Percentiles rank a stretch among this genome's conserved stretches.
Conservation (phyloP, 2,329 filamentous ascomycete species). For the Aureobasidium sp. region DNA sequence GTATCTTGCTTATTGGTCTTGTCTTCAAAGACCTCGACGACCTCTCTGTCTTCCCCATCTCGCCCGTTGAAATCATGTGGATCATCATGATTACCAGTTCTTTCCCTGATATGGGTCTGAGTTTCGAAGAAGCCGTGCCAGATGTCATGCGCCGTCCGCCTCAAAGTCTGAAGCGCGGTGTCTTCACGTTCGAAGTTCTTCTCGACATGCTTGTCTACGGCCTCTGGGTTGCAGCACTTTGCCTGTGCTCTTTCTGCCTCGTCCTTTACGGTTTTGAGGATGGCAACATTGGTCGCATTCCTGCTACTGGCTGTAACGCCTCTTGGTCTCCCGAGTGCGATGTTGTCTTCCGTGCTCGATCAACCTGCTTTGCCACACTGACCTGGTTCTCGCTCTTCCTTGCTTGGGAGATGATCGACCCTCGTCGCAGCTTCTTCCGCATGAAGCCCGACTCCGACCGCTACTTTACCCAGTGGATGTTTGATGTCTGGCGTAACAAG, state of each 20-base stretch:
- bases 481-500: slow-evolving; percentile 64
- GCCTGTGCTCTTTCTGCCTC: slow-evolving; percentile 55
- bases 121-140: slow-evolving; percentile 65
- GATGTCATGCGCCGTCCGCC: slow-evolving; percentile 78
- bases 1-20: slow-evolving; percentile 70
- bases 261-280: slow-evolving; percentile 57
- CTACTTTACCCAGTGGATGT: slow-evolving; percentile 60
- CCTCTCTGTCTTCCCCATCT: slow-evolving; percentile 75
- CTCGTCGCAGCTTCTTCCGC: slow-evolving; percentile 66
- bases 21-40: slow-evolving; percentile 64
- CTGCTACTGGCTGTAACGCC: slow-evolving; percentile 57
- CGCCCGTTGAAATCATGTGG: slow-evolving; percentile 82
- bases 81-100: slow-evolving; percentile 90
- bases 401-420: slow-evolving; percentile 71
- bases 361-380: slow-evolving; percentile 65
- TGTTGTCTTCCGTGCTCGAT: slow-evolving; percentile 62
- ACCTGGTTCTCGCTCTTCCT: slow-evolving; percentile 73
- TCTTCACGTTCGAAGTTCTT: slow-evolving; percentile 72
- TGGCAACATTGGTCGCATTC: slow-evolving; percentile 39
- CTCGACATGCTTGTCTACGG: slow-evolving; percentile 77
- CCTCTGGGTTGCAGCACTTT: slow-evolving; percentile 64
- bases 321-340: slow-evolving; percentile 49
- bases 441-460: slow-evolving; percentile 58
- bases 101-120: slow-evolving; percentile 80
- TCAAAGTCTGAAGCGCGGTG: slow-evolving; percentile 58